Base-by-base conservation (phyloP, 768 basidiomycete species). In the Russula vinacea region DNA sequence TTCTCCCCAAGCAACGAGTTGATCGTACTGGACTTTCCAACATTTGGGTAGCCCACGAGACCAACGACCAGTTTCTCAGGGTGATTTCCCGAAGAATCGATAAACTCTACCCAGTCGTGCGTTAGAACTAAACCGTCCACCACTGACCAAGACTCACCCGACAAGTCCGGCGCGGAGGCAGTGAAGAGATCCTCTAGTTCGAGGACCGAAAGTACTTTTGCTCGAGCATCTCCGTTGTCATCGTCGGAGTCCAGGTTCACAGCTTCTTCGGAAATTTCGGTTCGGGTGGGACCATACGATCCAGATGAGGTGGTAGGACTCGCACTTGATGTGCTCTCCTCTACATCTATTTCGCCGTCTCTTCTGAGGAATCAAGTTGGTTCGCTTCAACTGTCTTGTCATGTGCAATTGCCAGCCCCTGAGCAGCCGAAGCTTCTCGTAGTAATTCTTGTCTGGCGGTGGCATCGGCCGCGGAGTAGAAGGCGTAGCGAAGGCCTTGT, bases 11-110 rank as follows among this genome's bases (percentile, higher is more conserved):
- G 81, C 8, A 99, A 81, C 7, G 96, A 90, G 73, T 99, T 99
- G 71, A 99, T 95, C 6, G 97, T 94, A 65, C 93, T 95, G 0
- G 96, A 98, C 76, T 99, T 99, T 17, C 97, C 97, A 26, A 98
- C 96, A 71, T 99, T 99, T 0, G 97, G 97, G 73, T 99, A 98
- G 33, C 97, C 97, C 47, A 99, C 97, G 16, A 99, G 84, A 37
- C 94, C 94, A 44, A 97, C 86, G 6, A 87, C 84, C 3, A 92
- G 79, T 72, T 84, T 92, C 29, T 78, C 73, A 1, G 87, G 84
- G 10, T 78, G 73, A 53, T 84, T 78, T n/a, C 86, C 84, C 19
- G 78, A 78, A 0, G 80, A 71, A 64, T 85, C 83, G 14, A 77
- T 73, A 70, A 92, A 93, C 40, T 73, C 90, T 93, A 65, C 26